A percentile compares a stretch with the other conserved stretches of the same genome.
Evolutionary conservation across 768 basidiomycete species (phyloP).

Genomic region (Boletellus ananiceps): DNA sequence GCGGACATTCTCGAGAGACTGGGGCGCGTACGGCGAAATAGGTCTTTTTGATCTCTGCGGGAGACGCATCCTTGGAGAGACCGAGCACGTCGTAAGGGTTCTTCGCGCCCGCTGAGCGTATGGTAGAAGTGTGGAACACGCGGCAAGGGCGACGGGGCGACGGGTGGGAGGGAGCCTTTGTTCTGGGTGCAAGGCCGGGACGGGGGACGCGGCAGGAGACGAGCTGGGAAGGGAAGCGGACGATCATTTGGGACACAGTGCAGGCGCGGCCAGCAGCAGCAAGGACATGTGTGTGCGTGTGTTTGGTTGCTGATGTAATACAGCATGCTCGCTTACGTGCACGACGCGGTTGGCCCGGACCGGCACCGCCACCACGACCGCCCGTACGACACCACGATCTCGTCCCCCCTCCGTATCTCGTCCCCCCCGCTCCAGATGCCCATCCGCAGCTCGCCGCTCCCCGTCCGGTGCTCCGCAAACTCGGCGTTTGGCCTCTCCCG

Average conservation of each 20-base stretch:
- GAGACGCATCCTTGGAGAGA: constrained; percentile 73
- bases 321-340: constrained; percentile 23
- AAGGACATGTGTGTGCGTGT: constrained; percentile 10
- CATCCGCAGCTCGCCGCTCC: constrained; percentile 66
- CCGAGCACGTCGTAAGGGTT: constrained; percentile 93
- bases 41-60: constrained; percentile 92
- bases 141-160: constrained; percentile 45
- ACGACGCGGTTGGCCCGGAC: background rate
- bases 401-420: constrained; percentile 68
- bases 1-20: constrained; percentile 11
- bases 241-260: constrained; percentile 38
- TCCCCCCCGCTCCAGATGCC: constrained; percentile 63
- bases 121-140: constrained; percentile 64
- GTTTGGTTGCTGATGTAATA: constrained; percentile 23
- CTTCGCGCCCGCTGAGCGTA: constrained; percentile 51
- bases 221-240: constrained; percentile 46
- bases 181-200: constrained; percentile 12
- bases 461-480: constrained; percentile 55
- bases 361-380: constrained; percentile 72
- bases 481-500: constrained; percentile 60
- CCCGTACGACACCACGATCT: constrained; percentile 86
- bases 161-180: constrained; percentile 38
- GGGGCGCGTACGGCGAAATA: constrained; percentile 79
- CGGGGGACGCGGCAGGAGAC: constrained; percentile 19
- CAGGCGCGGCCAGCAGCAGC: background rate